Evolutionary conservation across 73 alveolate genomes (phyloP).

Genomic region (Paramecium pentaurelia): DNA sequence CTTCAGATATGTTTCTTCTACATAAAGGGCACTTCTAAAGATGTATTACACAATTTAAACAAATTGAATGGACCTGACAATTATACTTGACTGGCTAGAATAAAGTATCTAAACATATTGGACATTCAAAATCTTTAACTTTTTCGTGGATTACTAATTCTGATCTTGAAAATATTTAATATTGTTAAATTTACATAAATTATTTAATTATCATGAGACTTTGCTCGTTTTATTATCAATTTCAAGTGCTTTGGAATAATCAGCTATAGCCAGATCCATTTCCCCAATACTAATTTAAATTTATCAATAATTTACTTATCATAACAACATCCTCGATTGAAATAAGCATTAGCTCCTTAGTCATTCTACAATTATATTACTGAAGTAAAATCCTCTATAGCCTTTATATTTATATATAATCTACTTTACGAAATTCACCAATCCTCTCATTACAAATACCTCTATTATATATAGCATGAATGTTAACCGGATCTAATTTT

Average conservation of each 20-base stretch:
- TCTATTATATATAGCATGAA: conserved; percentile 96
- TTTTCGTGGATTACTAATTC: neutral
- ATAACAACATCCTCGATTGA: conserved; percentile 98
- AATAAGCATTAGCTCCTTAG: conserved; percentile 96
- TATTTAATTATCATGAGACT: neutral
- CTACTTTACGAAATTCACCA: conserved; percentile 84
- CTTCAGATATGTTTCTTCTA: neutral
- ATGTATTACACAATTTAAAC: neutral
- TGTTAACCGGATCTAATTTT: conserved; percentile 75
- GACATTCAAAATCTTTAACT: neutral
- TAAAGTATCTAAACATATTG: neutral
- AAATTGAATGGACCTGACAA: neutral
- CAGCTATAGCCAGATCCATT: conserved; percentile 92
- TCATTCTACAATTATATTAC: conserved; percentile 88
- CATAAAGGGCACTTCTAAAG: neutral
- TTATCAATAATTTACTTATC: conserved; percentile 73
- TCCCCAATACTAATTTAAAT: conserved; percentile 70
- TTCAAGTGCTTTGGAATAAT: conserved; percentile 93
- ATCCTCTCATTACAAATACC: conserved; percentile 94
- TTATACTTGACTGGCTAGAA: neutral
- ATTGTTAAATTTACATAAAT: neutral
- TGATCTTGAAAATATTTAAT: neutral
- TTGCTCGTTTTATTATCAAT: conserved; percentile 75
- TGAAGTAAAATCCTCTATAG: conserved; percentile 90
- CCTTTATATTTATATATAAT: conserved; percentile 56